These are phyloP conservation scores for Eustoma russellianum DNA, from an alignment of 257 asterid genomes.

Conservation along the genomic window DNA sequence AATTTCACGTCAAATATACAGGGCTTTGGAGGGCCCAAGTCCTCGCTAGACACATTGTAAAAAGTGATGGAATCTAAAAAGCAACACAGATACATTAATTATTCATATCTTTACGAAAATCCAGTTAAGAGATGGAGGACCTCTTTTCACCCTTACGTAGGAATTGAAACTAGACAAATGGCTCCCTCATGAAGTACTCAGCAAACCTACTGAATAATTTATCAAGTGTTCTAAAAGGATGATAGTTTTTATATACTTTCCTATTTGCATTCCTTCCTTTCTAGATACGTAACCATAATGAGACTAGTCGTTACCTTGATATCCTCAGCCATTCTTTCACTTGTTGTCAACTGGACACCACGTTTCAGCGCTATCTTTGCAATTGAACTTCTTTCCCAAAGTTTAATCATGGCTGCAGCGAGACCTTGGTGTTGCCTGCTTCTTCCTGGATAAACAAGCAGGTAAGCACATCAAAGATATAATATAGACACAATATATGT, in stretches of 20 bases:
- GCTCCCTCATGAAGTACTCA: too few relatives aligned
- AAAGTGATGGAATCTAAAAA: too few relatives aligned
- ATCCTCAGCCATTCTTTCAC: slow-evolving; percentile 99
- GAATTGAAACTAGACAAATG: too few relatives aligned
- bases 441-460: slow-evolving; percentile 52
- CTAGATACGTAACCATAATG: slow-evolving; percentile 1
- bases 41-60: too few relatives aligned
- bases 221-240: background rate
- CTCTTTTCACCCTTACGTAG: too few relatives aligned
- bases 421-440: slow-evolving; percentile 98
- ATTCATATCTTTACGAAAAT: too few relatives aligned
- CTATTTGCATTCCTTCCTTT: background rate
- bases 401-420: slow-evolving; percentile 83
- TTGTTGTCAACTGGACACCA: slow-evolving; percentile 91
- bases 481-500: background rate
- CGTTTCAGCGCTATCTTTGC: slow-evolving; percentile 86
- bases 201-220: too few relatives aligned
- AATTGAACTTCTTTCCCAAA: slow-evolving; percentile 90
- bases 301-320: slow-evolving; percentile 54
- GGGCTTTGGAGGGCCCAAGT: too few relatives aligned
- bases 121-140: too few relatives aligned
- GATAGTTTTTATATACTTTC: background rate
- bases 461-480: background rate
- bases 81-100: too few relatives aligned
- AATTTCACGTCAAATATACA: too few relatives aligned